phyloP scores from a whole-genome alignment of 768 basidiomycete species.

The Suillus americanus region DNA sequence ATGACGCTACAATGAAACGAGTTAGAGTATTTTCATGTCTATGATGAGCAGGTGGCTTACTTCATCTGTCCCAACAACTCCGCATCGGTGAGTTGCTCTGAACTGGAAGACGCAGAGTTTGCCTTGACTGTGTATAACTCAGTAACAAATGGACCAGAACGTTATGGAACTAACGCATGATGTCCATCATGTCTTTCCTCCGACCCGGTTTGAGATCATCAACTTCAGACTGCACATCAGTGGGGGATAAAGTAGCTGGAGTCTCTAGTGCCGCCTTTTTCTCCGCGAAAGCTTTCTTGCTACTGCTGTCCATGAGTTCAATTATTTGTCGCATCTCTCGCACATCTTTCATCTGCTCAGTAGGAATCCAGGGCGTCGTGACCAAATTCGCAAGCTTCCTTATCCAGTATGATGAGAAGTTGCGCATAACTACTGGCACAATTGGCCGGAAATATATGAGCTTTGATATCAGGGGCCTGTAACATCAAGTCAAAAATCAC shows the following conservation, averaged over 20 bases:
- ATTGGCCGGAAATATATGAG: not conserved
- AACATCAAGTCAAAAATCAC: not conserved
- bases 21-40: not conserved
- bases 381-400: not conserved
- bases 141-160: not conserved
- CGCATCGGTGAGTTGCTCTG: constrained; percentile 20
- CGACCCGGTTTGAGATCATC: constrained; percentile 12
- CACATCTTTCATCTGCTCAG: not conserved
- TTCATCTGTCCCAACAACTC: constrained; percentile 31
- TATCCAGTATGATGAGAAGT: constrained; percentile 3
- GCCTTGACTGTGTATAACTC: constrained; percentile 19
- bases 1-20: constrained; percentile 16
- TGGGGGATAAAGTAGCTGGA: not conserved
- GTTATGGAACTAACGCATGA: constrained; percentile 23
- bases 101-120: constrained; percentile 18
- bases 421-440: not conserved
- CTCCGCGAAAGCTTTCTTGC: constrained; percentile 15
- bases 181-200: constrained; percentile 28
- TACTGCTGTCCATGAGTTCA: constrained; percentile 15
- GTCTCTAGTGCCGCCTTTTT: constrained; percentile 19
- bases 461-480: not conserved
- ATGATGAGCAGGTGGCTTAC: constrained; percentile 8
- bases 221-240: not conserved
- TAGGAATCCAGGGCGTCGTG: not conserved
- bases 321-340: constrained; percentile 11